Evolutionary conservation across 805 yeast genomes (phyloP), one percentile per base, ranked within the genome.

Genomic region (Pichia heedii): DNA sequence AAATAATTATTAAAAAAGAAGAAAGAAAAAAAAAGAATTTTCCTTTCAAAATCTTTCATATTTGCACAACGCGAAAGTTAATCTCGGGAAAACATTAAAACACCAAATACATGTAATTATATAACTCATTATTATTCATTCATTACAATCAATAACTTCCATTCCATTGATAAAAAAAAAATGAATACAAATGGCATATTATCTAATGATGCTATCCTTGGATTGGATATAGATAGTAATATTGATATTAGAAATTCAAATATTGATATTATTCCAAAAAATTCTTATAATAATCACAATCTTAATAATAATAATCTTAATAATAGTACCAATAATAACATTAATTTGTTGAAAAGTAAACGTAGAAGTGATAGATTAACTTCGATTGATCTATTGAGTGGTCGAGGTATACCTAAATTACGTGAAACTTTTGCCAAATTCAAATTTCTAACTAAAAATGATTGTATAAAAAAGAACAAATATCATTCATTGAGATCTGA

Each of bases 391-490:
- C 61, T 83, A 41, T 54, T 77, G 7, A 65, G 76, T 3, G 63
- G 64, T 4, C 61, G 70, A n/a, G 93, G 90, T 1, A 56, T 84
- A 35, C 79, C 81, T 1, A 64, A 65, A 39, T 45, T 83, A n/a
- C 57, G 67, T 33, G 58, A 58, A 41, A 57, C 64, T 35, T 65
- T 67, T 2, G 60, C 54, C 26, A 52, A 59, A 15, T 56, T 65
- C 41, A 60, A 61, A 39, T 67, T 69, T 40, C 54, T 65, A 8
- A 48, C 46, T 10, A 39, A 34, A 26, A 18, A 27, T 4, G 39
- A 43, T 39, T 18, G 36, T 1, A 36, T 27, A 16, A 26, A 19
- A 27, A 26, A 37, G 11, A 15, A n/a, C 10, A 22, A 22, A 12
- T 51, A n/a, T 15, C 16, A 22, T 9, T 51, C 67, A 57, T 46